Evolutionary conservation across 768 basidiomycete species (phyloP).

Genomic region (Phlegmacium glaucopus): DNA sequence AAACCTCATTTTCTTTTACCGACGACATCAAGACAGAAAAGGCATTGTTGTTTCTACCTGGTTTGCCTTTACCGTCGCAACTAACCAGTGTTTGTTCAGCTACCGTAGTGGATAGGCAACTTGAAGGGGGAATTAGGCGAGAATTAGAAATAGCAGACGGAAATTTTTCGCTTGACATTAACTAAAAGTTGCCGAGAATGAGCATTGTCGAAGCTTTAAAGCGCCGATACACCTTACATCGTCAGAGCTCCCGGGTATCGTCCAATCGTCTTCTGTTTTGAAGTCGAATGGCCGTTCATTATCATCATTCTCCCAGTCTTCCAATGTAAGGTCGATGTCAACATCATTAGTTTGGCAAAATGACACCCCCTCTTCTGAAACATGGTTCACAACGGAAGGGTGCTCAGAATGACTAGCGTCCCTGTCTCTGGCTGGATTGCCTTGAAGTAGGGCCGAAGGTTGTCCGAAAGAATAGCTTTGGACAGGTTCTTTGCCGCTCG

Average conservation of each 20-base stretch:
- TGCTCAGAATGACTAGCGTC: no score
- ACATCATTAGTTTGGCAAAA: slow-evolving; percentile 8
- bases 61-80: slow-evolving; percentile 16
- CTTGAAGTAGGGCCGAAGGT: not conserved
- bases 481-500: not conserved
- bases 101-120: not conserved
- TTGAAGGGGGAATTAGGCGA: not conserved
- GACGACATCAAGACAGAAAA: slow-evolving; percentile 93
- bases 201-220: no score
- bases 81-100: not conserved
- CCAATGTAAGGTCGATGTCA: slow-evolving; percentile 26
- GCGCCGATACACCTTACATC: not conserved
- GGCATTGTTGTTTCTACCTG: slow-evolving; percentile 29
- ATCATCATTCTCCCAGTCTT: slow-evolving; percentile 70
- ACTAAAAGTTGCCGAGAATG: not conserved
- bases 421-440: not conserved
- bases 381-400: no score
- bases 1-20: slow-evolving; percentile 73
- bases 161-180: not conserved
- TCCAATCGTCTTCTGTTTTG: slow-evolving; percentile 5
- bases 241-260: not conserved
- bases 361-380: not conserved
- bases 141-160: not conserved
- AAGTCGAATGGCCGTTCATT: slow-evolving; percentile 42
- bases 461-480: not conserved